Percentiles rank a stretch among this genome's conserved stretches.
These are phyloP conservation scores for Bothriochloa decipiens DNA, from an alignment of 176 grass and related monocot species.

Conservation along the genomic window DNA sequence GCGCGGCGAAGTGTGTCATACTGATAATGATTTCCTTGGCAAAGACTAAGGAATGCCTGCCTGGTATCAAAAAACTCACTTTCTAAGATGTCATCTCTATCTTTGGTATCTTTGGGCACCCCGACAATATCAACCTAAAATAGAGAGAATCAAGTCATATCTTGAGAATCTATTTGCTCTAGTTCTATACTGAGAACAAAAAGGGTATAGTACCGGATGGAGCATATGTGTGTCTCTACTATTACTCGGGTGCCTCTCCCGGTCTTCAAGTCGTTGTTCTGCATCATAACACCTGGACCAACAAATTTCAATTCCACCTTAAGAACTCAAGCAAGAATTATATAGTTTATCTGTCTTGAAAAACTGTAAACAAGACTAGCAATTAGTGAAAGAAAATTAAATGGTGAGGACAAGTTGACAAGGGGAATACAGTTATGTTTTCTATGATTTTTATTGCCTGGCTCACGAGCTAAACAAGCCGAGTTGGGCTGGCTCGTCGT, in stretches of 20 bases:
- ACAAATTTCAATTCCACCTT: conserved; percentile 31
- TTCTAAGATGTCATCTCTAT: conserved; percentile 97
- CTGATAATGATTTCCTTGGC: conserved; percentile 99
- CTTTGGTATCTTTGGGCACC: conserved; percentile 83
- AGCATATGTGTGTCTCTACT: conserved; percentile 82
- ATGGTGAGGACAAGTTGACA: not conserved
- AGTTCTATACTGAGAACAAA: conserved; percentile 12
- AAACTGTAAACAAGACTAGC: not conserved
- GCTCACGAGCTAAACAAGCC: not conserved
- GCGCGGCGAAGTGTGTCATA: conserved; percentile 97
- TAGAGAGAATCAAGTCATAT: conserved; percentile 17
- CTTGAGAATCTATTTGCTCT: conserved; percentile 17
- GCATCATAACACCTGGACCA: conserved; percentile 73
- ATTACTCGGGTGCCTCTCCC: conserved; percentile 77
- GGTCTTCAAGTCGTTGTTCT: conserved; percentile 80
- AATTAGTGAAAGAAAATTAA: not conserved
- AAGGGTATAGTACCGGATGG: conserved; percentile 65
- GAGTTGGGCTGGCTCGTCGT: not conserved
- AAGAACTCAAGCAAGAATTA: not conserved
- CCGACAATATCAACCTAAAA: conserved; percentile 81
- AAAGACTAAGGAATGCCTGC: conserved; percentile 96
- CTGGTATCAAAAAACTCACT: conserved; percentile 98
- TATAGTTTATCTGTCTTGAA: conserved; percentile 10
- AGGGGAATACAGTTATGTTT: not conserved
- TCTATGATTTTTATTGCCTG: not conserved